A percentile compares a stretch with the other conserved stretches of the same genome.
phyloP scores from a whole-genome alignment of 768 basidiomycete genomes.

The Leccinum longicurvipes region DNA sequence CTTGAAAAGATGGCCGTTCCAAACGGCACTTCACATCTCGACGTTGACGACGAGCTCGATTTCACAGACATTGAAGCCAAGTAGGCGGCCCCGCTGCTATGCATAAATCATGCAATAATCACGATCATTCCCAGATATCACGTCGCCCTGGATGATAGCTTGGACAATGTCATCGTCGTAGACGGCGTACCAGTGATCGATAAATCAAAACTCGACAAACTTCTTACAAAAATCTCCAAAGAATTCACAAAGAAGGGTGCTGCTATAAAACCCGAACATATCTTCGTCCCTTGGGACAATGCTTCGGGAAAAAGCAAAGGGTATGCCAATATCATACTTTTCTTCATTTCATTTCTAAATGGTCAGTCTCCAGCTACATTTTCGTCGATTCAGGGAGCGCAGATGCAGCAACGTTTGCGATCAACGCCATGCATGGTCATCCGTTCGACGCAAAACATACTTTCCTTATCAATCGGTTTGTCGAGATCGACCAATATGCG shows the following conservation, averaged over 20 bases:
- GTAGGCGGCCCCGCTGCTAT: constrained; percentile 38
- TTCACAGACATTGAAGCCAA: constrained; percentile 87
- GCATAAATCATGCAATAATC: constrained; percentile 1
- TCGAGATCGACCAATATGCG: constrained; percentile 82
- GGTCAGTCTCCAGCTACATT: constrained; percentile 51
- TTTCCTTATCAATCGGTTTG: constrained; percentile 82
- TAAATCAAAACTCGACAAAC: constrained; percentile 75
- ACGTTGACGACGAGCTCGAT: constrained; percentile 68
- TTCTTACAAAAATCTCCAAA: constrained; percentile 77
- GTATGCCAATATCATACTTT: constrained; percentile 40
- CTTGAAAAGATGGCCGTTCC: constrained; percentile 44
- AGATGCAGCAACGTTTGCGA: constrained; percentile 68
- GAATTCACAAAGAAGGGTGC: constrained; percentile 82
- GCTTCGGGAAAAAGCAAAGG: constrained; percentile 85
- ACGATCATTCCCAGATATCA: constrained; percentile 60
- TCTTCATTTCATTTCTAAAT: constrained; percentile 3
- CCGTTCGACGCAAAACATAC: constrained; percentile 86
- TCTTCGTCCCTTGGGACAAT: constrained; percentile 89
- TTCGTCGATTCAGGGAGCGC: constrained; percentile 76
- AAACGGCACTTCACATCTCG: constrained; percentile 29
- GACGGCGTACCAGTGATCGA: constrained; percentile 93
- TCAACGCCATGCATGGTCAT: constrained; percentile 67
- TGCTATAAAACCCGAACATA: constrained; percentile 69
- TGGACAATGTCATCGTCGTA: constrained; percentile 90
- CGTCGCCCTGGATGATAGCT: constrained; percentile 76